These are phyloP conservation scores for Exophiala oligosperma DNA, from an alignment of 2,329 filamentous ascomycete genomes.

Conservation along the genomic window DNA sequence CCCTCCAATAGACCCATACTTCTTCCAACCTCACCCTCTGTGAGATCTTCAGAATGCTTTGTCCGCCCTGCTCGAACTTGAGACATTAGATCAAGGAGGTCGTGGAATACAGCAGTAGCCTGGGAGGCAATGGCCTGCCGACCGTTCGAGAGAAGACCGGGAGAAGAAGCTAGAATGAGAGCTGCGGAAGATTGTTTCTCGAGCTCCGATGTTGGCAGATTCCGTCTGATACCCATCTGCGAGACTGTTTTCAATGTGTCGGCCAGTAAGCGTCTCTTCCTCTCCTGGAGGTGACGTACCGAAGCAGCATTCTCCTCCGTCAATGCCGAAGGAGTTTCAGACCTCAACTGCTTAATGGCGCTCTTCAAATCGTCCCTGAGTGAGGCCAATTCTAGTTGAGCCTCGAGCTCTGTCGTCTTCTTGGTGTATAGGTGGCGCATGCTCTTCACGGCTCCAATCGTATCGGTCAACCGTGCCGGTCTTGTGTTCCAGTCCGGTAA, in stretches of 20 bases:
- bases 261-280: constrained; percentile 86
- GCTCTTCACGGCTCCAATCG: constrained; percentile 67
- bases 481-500: constrained; percentile 41
- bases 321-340: constrained; percentile 76
- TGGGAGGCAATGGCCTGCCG: constrained; percentile 35
- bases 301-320: constrained; percentile 82
- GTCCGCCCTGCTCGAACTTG: constrained; percentile 65
- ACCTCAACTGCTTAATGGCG: constrained; percentile 71
- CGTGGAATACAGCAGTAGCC: constrained; percentile 74
- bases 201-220: constrained; percentile 72
- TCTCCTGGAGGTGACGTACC: constrained; percentile 85
- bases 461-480: constrained; percentile 69
- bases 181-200: constrained; percentile 71
- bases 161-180: constrained; percentile 64
- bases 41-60: constrained; percentile 83
- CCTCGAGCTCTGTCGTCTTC: constrained; percentile 55
- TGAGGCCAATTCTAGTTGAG: constrained; percentile 60
- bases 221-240: constrained; percentile 86
- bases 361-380: constrained; percentile 70
- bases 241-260: constrained; percentile 81
- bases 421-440: constrained; percentile 67
- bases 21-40: constrained; percentile 72
- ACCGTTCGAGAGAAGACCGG: constrained; percentile 28
- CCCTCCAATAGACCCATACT: constrained; percentile 87
- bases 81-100: constrained; percentile 71